Conservation (phyloP, 2,329 filamentous ascomycete genomes). For the Curvularia verruculosa region DNA sequence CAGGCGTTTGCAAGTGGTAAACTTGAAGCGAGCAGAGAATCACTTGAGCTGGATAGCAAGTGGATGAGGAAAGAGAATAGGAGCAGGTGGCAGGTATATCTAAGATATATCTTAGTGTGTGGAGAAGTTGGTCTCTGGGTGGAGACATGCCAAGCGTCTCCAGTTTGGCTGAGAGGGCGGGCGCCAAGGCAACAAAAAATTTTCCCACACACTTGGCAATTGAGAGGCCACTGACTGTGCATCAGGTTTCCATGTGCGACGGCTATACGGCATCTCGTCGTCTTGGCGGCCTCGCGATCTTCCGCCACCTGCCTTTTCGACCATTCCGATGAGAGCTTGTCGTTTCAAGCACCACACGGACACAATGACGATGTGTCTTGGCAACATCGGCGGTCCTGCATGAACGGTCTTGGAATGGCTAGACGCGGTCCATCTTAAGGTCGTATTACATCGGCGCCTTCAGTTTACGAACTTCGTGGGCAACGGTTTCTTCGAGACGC, state of each 20-base stretch:
- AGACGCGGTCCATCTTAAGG: background rate
- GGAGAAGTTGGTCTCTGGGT: conserved; percentile 5
- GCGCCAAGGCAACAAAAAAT: conserved; percentile 7
- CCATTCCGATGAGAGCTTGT: background rate
- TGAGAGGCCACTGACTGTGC: conserved; percentile 7
- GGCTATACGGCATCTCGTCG: conserved; percentile 9
- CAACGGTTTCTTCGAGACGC: background rate
- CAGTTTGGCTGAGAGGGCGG: conserved; percentile 7
- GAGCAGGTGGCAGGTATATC: background rate
- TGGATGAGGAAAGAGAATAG: background rate
- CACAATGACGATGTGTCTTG: conserved; percentile 3
- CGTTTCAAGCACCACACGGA: background rate
- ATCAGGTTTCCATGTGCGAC: background rate
- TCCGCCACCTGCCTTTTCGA: conserved; percentile 7
- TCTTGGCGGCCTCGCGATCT: conserved; percentile 7
- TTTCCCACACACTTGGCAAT: conserved; percentile 11
- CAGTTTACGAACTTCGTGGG: background rate
- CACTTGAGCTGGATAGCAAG: background rate
- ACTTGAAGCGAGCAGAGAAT: background rate
- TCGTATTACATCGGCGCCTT: background rate
- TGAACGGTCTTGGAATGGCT: background rate
- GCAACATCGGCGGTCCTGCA: background rate
- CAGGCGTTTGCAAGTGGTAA: conserved; percentile 5
- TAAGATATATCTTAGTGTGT: conserved; percentile 2
- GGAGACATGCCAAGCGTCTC: conserved; percentile 7